Conservation (phyloP, 2,329 filamentous ascomycete genomes). For the Fusarium avenaceum region DNA sequence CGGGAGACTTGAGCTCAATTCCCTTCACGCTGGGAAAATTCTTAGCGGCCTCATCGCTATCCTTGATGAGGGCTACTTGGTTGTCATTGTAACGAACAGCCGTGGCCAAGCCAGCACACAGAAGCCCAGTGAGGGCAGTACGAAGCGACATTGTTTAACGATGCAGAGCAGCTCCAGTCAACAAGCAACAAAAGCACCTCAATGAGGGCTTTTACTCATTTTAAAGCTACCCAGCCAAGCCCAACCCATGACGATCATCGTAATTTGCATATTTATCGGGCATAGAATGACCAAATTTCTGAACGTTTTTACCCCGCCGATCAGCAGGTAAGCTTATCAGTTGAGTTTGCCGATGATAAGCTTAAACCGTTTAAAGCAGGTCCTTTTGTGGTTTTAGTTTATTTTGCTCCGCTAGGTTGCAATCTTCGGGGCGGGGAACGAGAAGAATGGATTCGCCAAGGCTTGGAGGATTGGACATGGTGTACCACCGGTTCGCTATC, state of each 20-base stretch:
- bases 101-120: slow-evolving; percentile 35
- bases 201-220: background rate
- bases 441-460: slow-evolving; percentile 25
- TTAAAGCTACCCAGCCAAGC: slow-evolving; percentile 18
- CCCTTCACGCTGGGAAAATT: slow-evolving; percentile 43
- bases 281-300: background rate
- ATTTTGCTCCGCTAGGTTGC: slow-evolving; percentile 12
- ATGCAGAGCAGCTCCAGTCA: background rate
- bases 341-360: slow-evolving; percentile 26
- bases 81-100: slow-evolving; percentile 49
- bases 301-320: slow-evolving; percentile 17
- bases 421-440: slow-evolving; percentile 21
- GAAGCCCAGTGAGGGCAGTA: slow-evolving; percentile 22
- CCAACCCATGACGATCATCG: slow-evolving; percentile 3
- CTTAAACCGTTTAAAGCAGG: slow-evolving; percentile 38
- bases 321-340: slow-evolving; percentile 27
- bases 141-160: slow-evolving; percentile 22
- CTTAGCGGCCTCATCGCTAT: slow-evolving; percentile 41
- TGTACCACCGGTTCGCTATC: slow-evolving; percentile 9
- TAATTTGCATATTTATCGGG: background rate
- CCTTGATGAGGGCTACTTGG: slow-evolving; percentile 42
- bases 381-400: slow-evolving; percentile 10
- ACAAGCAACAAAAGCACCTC: background rate
- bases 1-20: slow-evolving; percentile 46
- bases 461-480: slow-evolving; percentile 11